phyloP scores from a whole-genome alignment of 805 yeast species.

The Wickerhamomyces alni region DNA sequence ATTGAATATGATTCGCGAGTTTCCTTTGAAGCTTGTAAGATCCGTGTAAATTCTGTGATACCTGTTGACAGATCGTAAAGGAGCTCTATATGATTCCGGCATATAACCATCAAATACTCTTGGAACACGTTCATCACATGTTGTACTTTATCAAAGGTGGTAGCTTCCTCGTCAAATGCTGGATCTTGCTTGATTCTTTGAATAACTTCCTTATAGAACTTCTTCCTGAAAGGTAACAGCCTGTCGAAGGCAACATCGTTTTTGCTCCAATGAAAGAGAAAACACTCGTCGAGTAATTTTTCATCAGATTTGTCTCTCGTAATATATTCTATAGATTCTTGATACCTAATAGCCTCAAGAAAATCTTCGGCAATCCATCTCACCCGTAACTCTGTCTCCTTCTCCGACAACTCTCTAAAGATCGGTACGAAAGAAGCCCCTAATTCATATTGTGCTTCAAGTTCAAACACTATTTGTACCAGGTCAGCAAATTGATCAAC shows the following conservation, averaged over 20 bases:
- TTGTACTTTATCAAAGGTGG: constrained; percentile 1
- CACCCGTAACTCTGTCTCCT: no score
- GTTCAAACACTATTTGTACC: no score
- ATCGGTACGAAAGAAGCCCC: no score
- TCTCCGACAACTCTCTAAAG: no score
- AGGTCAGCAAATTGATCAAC: no score
- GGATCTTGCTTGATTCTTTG: not conserved
- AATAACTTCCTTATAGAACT: constrained; percentile 1
- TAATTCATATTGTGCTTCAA: no score
- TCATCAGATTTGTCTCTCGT: not conserved
- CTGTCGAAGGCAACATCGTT: constrained; percentile 18
- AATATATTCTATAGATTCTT: not conserved
- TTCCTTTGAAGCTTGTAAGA: not conserved
- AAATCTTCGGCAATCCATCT: no score
- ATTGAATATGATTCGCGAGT: constrained; percentile 5
- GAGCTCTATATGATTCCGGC: no score
- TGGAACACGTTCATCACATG: constrained; percentile 4
- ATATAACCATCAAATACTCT: no score
- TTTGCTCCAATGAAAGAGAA: constrained; percentile 5
- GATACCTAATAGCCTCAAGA: no score
- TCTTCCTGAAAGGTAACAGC: constrained; percentile 11
- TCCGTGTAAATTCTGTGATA: no score
- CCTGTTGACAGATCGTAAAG: not conserved
- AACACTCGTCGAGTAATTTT: constrained; percentile 6
- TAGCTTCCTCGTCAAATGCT: not conserved